Conservation (phyloP, 1,139 yeast species). For the Ashbya aceris region DNA sequence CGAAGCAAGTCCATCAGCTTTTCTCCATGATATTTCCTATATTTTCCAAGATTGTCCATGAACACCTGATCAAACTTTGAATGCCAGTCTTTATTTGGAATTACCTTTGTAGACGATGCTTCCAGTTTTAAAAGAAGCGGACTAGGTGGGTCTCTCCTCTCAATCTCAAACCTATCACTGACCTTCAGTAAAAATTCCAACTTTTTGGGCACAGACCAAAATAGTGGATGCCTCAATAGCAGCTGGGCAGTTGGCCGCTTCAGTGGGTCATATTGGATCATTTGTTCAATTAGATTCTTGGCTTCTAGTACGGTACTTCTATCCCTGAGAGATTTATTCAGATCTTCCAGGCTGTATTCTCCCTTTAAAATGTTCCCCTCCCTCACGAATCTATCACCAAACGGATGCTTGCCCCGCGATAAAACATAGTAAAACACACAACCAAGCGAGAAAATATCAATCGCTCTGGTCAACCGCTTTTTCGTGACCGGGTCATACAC, state of each 20-base stretch:
- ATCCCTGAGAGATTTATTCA: slow-evolving; percentile 25
- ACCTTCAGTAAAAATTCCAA: slow-evolving; percentile 76
- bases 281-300: slow-evolving; percentile 55
- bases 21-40: slow-evolving; percentile 74
- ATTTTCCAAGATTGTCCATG: slow-evolving; percentile 77
- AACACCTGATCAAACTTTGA: slow-evolving; percentile 57
- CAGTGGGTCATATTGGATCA: slow-evolving; percentile 64
- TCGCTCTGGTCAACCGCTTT: slow-evolving; percentile 75
- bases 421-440: slow-evolving; percentile 86
- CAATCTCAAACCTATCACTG: slow-evolving; percentile 85
- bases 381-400: slow-evolving; percentile 78
- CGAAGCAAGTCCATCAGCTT: slow-evolving; percentile 77
- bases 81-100: slow-evolving; percentile 72
- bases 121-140: slow-evolving; percentile 55
- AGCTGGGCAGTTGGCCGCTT: slow-evolving; percentile 62
- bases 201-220: slow-evolving; percentile 72
- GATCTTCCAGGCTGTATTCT: slow-evolving; percentile 44
- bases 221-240: slow-evolving; percentile 76
- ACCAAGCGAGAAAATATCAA: slow-evolving; percentile 89
- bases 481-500: slow-evolving; percentile 34
- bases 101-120: slow-evolving; percentile 40
- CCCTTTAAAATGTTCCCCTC: slow-evolving; percentile 84
- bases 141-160: slow-evolving; percentile 80
- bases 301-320: slow-evolving; percentile 46
- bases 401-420: slow-evolving; percentile 85